A percentile compares a stretch with the other conserved stretches of the same genome.
Evolutionary conservation across 208 protist species (phyloP).

Genomic region (Crithidia mellificae): DNA sequence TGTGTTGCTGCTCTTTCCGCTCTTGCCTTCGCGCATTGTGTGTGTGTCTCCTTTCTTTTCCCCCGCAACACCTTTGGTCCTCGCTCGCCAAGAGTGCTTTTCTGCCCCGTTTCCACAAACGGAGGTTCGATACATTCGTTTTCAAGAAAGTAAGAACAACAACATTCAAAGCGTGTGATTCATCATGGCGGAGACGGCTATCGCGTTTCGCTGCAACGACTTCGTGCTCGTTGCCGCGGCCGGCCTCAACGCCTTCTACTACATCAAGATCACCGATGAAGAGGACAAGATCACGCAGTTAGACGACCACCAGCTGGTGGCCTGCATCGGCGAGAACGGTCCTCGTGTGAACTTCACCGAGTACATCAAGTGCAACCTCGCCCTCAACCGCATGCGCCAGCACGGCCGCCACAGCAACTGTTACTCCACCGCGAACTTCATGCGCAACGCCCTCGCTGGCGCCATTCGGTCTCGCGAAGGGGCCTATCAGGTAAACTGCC

Average conservation of each 20-base stretch:
- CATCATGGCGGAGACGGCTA: slow-evolving; percentile 83
- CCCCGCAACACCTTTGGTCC: not conserved
- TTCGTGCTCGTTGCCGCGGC: slow-evolving; percentile 83
- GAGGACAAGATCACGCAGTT: slow-evolving; percentile 93
- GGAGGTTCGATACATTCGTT: too few species aligned
- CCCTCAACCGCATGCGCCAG: slow-evolving; percentile 82
- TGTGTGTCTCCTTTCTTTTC: not conserved
- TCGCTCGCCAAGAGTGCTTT: not conserved
- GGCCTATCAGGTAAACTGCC: slow-evolving; percentile 87
- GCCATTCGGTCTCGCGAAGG: slow-evolving; percentile 85
- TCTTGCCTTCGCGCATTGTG: not conserved
- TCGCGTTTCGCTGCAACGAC: slow-evolving; percentile 88
- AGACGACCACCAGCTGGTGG: slow-evolving; percentile 89
- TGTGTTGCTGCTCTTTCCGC: not conserved
- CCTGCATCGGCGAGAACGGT: slow-evolving; percentile 87
- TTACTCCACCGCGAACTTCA: slow-evolving; percentile 83
- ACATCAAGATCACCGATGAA: slow-evolving; percentile 92
- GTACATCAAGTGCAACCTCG: slow-evolving; percentile 93
- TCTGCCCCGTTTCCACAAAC: too few species aligned
- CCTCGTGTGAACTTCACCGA: slow-evolving; percentile 93
- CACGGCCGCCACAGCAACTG: slow-evolving; percentile 84
- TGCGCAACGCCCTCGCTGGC: slow-evolving; percentile 83
- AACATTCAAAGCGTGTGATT: too few species aligned
- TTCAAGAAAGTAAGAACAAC: too few species aligned
- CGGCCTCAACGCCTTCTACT: slow-evolving; percentile 89